Evolutionary conservation across 306 rosid species (phyloP).

Genomic region (Prosopis cineraria): DNA sequence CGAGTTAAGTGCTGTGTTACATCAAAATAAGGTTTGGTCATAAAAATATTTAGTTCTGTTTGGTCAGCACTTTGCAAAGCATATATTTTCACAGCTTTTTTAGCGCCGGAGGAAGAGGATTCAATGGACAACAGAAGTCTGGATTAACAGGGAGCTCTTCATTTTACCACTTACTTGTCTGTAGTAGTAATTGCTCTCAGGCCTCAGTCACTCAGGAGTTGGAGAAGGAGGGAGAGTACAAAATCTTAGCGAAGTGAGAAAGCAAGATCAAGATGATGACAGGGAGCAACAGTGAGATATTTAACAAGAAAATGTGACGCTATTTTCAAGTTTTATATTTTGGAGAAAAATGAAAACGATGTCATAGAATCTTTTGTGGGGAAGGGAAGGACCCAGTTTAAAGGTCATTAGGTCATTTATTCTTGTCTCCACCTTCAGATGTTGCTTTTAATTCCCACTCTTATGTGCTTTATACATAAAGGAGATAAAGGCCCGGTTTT

Average conservation of each 20-base stretch:
- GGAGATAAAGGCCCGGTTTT: slow-evolving; percentile 41
- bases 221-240: slow-evolving; percentile 16
- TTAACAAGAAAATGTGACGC: slow-evolving; percentile 42
- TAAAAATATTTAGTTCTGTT: slow-evolving; percentile 1
- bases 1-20: slow-evolving; percentile 20
- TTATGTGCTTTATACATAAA: slow-evolving; percentile 56
- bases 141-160: slow-evolving; percentile 12
- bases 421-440: slow-evolving; percentile 52
- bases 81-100: slow-evolving; percentile 5
- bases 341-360: slow-evolving; percentile 38
- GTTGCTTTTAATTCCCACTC: slow-evolving; percentile 63
- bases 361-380: slow-evolving; percentile 37
- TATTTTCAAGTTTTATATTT: slow-evolving; percentile 31
- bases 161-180: slow-evolving; percentile 42
- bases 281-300: slow-evolving; percentile 44
- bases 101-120: not conserved
- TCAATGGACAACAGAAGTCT: not conserved
- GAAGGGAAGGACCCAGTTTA: slow-evolving; percentile 47
- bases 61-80: slow-evolving; percentile 6
- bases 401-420: slow-evolving; percentile 52
- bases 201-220: slow-evolving; percentile 33
- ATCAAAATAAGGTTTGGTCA: slow-evolving; percentile 23
- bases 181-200: not conserved
- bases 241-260: slow-evolving; percentile 29
- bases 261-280: slow-evolving; percentile 39